A percentile compares a stretch with the other conserved stretches of the same genome.
These are phyloP conservation scores for Penicillium sp. DNA, from an alignment of 2,329 filamentous ascomycete species.

Conservation along the genomic window DNA sequence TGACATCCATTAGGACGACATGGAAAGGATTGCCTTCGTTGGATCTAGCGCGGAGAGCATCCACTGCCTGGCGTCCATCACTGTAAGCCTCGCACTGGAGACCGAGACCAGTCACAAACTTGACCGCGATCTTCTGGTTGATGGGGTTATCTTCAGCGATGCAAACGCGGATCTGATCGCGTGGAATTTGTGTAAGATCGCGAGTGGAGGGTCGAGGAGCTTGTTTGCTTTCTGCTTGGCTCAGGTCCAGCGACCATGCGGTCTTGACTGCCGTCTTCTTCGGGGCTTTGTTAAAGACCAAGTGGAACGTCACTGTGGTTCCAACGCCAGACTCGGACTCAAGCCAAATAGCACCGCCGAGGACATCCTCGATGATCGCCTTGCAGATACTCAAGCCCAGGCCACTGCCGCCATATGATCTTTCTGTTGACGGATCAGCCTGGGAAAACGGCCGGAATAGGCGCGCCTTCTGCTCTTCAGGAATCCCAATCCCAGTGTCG, in stretches of 20 bases:
- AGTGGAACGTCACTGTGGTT: slow-evolving; percentile 71
- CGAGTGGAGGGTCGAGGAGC: slow-evolving; percentile 51
- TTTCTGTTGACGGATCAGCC: slow-evolving; percentile 83
- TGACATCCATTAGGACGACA: slow-evolving; percentile 90
- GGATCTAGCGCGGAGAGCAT: slow-evolving; percentile 74
- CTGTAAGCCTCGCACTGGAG: slow-evolving; percentile 87
- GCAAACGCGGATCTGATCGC: slow-evolving; percentile 79
- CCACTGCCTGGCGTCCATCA: slow-evolving; percentile 83
- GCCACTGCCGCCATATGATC: slow-evolving; percentile 89
- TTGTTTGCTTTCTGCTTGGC: slow-evolving; percentile 43
- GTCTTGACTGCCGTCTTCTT: slow-evolving; percentile 56
- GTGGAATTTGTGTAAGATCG: slow-evolving; percentile 71
- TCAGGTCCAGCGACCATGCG: slow-evolving; percentile 52
- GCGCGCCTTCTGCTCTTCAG: slow-evolving; percentile 71
- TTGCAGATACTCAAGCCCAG: slow-evolving; percentile 93
- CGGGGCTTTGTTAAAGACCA: slow-evolving; percentile 81
- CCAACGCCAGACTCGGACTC: slow-evolving; percentile 68
- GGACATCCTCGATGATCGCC: slow-evolving; percentile 87
- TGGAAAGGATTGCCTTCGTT: slow-evolving; percentile 76
- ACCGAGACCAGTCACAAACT: slow-evolving; percentile 82
- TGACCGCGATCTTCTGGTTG: slow-evolving; percentile 90
- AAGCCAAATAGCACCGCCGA: slow-evolving; percentile 80
- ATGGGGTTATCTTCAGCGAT: slow-evolving; percentile 95
- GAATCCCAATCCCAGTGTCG: slow-evolving; percentile 90
- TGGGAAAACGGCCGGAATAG: slow-evolving; percentile 92